phyloP scores from a whole-genome alignment of 2,329 filamentous ascomycete genomes.

The Epichloe sibirici region DNA sequence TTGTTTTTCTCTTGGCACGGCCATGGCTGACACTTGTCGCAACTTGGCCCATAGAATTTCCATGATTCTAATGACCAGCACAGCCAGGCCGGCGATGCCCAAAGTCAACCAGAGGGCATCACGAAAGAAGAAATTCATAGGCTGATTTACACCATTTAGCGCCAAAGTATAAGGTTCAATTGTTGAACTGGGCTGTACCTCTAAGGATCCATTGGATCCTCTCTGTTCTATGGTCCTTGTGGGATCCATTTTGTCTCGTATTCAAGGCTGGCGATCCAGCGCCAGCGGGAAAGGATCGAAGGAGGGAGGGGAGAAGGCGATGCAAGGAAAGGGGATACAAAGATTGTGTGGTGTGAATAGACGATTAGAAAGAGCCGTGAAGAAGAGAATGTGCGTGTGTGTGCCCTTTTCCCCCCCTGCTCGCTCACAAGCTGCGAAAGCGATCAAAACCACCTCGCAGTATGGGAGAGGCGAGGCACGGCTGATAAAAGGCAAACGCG shows the following conservation, averaged over 20 bases:
- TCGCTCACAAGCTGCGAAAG: not conserved
- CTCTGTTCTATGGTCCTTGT: slow-evolving; percentile 20
- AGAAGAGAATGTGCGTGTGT: not conserved
- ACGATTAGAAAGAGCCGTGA: not conserved
- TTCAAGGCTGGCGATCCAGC: slow-evolving; percentile 9
- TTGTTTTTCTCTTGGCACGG: slow-evolving; percentile 37
- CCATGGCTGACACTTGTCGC: slow-evolving; percentile 48
- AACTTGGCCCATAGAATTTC: slow-evolving; percentile 44
- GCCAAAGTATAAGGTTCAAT: slow-evolving; percentile 43
- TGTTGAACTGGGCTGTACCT: slow-evolving; percentile 29
- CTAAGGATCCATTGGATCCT: slow-evolving; percentile 15
- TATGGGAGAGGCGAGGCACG: not conserved
- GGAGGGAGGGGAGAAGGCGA: not conserved
- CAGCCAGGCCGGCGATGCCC: slow-evolving; percentile 40
- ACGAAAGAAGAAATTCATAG: slow-evolving; percentile 43
- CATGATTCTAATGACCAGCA: slow-evolving; percentile 40
- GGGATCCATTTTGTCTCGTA: slow-evolving; percentile 20
- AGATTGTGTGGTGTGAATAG: not conserved
- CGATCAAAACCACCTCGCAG: not conserved
- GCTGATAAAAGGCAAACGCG: not conserved
- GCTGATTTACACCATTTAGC: slow-evolving; percentile 49
- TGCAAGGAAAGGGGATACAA: not conserved
- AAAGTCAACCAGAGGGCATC: slow-evolving; percentile 49
- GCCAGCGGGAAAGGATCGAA: slow-evolving; percentile 4
- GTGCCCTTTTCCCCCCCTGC: too few relatives aligned